Conservation (phyloP, 2,329 filamentous ascomycete genomes). For the Penicillium sp. region DNA sequence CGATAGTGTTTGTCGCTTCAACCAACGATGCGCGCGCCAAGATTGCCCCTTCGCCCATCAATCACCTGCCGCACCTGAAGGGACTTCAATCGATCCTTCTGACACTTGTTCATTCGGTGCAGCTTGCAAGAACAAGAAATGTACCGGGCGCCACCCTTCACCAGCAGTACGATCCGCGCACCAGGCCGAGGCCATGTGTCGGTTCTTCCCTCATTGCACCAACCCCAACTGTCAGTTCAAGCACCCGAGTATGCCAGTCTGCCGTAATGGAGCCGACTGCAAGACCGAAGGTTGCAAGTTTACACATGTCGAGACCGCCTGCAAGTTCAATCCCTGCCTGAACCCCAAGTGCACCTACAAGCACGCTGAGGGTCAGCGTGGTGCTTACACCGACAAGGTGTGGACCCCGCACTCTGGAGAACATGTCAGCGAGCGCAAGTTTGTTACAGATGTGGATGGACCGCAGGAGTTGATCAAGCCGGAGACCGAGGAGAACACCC, state of each 20-base stretch:
- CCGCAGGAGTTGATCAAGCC: conserved; percentile 73
- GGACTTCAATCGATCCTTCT: conserved; percentile 71
- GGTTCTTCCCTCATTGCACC: conserved; percentile 87
- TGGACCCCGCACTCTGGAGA: conserved; percentile 67
- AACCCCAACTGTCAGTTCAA: conserved; percentile 86
- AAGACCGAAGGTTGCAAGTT: conserved; percentile 80
- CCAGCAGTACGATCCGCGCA: conserved; percentile 77
- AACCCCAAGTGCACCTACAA: conserved; percentile 87
- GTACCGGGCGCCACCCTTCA: conserved; percentile 85
- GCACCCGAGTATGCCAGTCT: conserved; percentile 82
- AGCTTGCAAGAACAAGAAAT: conserved; percentile 95
- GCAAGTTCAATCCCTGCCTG: conserved; percentile 87
- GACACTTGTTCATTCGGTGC: conserved; percentile 82
- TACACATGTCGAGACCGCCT: conserved; percentile 78
- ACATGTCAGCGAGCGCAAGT: conserved; percentile 88
- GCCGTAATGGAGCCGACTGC: conserved; percentile 89
- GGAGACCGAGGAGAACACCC: conserved; percentile 37
- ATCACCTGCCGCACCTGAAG: conserved; percentile 81
- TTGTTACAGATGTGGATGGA: conserved; percentile 65
- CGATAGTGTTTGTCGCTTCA: conserved; percentile 81
- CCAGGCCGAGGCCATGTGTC: conserved; percentile 82
- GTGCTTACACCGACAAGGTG: conserved; percentile 81
- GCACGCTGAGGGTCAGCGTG: conserved; percentile 87
- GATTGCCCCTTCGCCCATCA: conserved; percentile 94
- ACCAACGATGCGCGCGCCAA: conserved; percentile 80